Evolutionary conservation across 345 rosid genomes (phyloP).

Genomic region (Lepidium africanum): DNA sequence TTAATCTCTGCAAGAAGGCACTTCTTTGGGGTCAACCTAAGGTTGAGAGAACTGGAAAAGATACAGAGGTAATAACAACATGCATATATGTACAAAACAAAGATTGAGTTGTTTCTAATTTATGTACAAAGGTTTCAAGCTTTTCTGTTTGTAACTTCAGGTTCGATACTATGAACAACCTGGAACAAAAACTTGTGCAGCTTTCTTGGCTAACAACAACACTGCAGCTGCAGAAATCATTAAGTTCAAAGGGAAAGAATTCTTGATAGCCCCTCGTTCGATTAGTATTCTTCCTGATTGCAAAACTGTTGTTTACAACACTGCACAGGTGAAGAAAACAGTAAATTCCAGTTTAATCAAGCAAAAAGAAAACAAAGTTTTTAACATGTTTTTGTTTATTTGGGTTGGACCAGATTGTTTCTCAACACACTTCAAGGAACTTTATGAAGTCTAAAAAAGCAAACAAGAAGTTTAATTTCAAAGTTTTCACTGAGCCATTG

Average conservation of each 20-base stretch:
- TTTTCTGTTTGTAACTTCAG: slow-evolving; percentile 27
- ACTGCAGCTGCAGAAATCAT: slow-evolving; percentile 27
- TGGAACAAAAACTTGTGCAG: slow-evolving; percentile 47
- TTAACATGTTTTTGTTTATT: slow-evolving; percentile 1
- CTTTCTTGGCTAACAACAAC: slow-evolving; percentile 72
- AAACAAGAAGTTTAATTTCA: slow-evolving; percentile 49
- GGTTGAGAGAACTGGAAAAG: slow-evolving; percentile 20
- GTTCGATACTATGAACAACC: slow-evolving; percentile 41
- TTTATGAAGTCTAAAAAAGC: slow-evolving; percentile 40
- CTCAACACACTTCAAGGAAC: slow-evolving; percentile 72
- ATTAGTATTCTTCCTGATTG: slow-evolving; percentile 84
- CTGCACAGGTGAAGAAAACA: slow-evolving; percentile 18
- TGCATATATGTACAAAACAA: background rate
- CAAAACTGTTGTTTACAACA: slow-evolving; percentile 62
- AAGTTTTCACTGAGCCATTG: slow-evolving; percentile 39
- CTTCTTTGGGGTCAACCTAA: slow-evolving; percentile 49
- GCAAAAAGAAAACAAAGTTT: background rate
- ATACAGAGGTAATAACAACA: slow-evolving; percentile 38
- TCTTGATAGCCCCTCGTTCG: slow-evolving; percentile 46
- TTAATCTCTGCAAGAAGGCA: slow-evolving; percentile 53
- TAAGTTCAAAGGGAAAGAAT: slow-evolving; percentile 44
- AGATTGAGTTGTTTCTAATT: background rate
- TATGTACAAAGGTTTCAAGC: background rate
- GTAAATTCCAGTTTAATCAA: background rate
- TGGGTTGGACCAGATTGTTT: slow-evolving; percentile 40